Evolutionary conservation across 306 rosid species (phyloP).

Genomic region (Malus fusca): DNA sequence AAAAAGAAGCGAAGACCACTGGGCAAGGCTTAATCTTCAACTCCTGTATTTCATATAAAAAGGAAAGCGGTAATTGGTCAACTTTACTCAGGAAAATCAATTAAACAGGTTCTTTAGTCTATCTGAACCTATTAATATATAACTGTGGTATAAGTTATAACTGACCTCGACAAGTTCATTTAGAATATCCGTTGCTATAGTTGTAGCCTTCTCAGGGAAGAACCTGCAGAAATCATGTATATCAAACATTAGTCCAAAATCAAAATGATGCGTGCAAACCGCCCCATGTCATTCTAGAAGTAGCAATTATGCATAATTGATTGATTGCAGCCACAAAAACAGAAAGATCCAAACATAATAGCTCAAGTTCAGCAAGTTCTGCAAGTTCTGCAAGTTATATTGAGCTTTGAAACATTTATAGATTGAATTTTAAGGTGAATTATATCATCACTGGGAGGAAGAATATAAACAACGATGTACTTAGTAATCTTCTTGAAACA

Average conservation of each 20-base stretch:
- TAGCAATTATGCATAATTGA: background rate
- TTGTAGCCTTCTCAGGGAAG: constrained; percentile 78
- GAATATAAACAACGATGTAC: background rate
- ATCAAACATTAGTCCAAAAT: background rate
- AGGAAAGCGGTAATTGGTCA: background rate
- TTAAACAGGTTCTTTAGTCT: background rate
- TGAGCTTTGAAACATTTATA: background rate
- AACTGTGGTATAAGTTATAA: background rate
- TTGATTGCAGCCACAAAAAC: background rate
- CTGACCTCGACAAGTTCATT: constrained; percentile 75
- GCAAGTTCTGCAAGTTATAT: background rate
- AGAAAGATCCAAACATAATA: background rate
- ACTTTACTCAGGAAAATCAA: constrained; percentile 7
- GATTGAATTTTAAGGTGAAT: background rate
- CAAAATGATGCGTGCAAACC: background rate
- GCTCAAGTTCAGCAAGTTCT: background rate
- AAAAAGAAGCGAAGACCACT: constrained; percentile 75
- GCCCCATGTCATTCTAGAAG: background rate
- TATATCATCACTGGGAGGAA: background rate
- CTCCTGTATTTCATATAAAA: constrained; percentile 41
- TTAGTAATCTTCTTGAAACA: background rate
- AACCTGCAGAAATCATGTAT: constrained; percentile 49
- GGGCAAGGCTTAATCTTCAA: constrained; percentile 71
- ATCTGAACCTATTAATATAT: background rate
- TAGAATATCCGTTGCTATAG: constrained; percentile 57